Conservation (phyloP, 2,329 filamentous ascomycete species). For the Colletotrichum sp. region DNA sequence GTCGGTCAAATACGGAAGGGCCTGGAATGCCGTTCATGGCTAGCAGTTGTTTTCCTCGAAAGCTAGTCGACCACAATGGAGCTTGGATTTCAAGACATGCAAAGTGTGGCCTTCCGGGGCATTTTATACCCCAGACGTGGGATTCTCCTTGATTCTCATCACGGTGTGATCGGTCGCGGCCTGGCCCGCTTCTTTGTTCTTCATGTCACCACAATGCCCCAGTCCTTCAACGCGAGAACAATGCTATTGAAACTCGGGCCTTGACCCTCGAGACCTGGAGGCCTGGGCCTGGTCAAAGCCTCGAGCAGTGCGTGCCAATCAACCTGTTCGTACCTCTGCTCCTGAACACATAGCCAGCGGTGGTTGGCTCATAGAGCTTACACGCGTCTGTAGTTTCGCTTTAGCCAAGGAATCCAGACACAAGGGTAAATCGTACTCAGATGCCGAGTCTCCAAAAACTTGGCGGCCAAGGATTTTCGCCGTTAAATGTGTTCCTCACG, state of each 20-base stretch:
- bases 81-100: neutral
- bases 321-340: neutral
- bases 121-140: neutral
- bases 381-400: neutral
- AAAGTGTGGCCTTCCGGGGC: neutral
- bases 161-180: neutral
- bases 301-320: neutral
- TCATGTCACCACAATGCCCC: neutral
- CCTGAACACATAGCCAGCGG: neutral
- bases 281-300: neutral
- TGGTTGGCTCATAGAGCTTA: neutral
- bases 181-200: constrained; percentile 1
- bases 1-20: neutral
- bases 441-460: neutral
- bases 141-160: neutral
- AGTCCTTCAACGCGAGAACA: neutral
- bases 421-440: neutral
- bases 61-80: neutral
- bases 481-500: neutral
- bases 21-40: neutral
- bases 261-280: neutral
- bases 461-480: rapidly evolving
- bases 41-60: neutral
- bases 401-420: neutral
- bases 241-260: neutral